Evolutionary conservation across 2,329 filamentous ascomycete species (phyloP).

Genomic region (Penicillium sp.): DNA sequence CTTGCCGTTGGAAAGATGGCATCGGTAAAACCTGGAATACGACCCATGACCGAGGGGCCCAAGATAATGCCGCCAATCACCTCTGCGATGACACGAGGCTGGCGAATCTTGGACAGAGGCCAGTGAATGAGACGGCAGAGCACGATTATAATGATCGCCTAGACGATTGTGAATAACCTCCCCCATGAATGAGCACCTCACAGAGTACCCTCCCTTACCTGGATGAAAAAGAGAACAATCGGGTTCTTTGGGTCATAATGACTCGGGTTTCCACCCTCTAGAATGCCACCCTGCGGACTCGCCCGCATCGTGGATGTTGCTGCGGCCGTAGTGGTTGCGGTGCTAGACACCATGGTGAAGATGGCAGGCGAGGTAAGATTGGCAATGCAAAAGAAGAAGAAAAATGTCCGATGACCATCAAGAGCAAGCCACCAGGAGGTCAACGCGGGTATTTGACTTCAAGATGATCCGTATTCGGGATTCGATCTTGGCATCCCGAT

Average conservation of each 20-base stretch:
- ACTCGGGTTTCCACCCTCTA: constrained; percentile 65
- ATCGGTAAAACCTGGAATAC: constrained; percentile 69
- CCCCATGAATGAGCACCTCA: neutral
- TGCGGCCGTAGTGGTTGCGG: constrained; percentile 11
- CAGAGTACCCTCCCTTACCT: constrained; percentile 45
- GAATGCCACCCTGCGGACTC: constrained; percentile 59
- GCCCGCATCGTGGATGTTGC: constrained; percentile 7
- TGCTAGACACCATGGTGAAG: constrained; percentile 19
- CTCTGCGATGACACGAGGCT: constrained; percentile 77
- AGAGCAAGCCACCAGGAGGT: no score
- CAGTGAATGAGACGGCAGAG: constrained; percentile 69
- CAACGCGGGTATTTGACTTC: no score
- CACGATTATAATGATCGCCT: constrained; percentile 67
- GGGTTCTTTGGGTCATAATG: constrained; percentile 65
- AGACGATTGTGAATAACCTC: constrained; percentile 44
- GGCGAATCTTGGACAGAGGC: constrained; percentile 68
- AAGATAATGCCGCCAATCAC: constrained; percentile 79
- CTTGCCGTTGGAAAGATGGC: constrained; percentile 72
- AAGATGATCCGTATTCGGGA: no score
- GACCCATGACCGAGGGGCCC: constrained; percentile 81
- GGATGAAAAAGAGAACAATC: constrained; percentile 70
- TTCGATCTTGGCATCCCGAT: no score
- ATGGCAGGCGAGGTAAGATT: no score
- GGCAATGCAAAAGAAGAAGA: no score
- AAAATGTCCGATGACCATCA: no score